Evolutionary conservation across 2,329 filamentous ascomycete species (phyloP).

Genomic region (Colletotrichum endophyticum): DNA sequence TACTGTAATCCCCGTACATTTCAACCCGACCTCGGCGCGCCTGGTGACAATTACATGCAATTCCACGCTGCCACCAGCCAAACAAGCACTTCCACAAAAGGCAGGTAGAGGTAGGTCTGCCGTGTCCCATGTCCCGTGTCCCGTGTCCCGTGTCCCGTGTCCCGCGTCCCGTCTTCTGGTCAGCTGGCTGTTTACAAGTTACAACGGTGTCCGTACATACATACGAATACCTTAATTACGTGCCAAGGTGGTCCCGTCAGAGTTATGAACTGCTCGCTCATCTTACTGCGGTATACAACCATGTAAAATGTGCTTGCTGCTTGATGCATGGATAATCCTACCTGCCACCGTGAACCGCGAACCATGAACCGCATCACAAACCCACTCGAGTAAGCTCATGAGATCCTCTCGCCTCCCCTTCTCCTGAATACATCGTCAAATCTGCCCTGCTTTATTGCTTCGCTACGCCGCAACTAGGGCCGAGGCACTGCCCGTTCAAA

Average conservation of each 20-base stretch:
- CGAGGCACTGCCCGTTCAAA: conserved; percentile 1
- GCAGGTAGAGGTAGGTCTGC: neutral
- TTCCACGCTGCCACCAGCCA: neutral
- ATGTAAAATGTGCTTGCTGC: neutral
- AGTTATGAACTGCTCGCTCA: neutral
- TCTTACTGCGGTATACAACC: neutral
- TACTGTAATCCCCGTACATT: neutral
- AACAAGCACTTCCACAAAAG: neutral
- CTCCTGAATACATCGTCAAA: neutral
- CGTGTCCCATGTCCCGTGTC: no score
- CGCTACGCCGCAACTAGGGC: conserved; percentile 4
- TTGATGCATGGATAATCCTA: neutral
- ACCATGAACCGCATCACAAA: neutral
- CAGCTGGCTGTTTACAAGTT: neutral
- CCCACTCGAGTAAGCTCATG: neutral
- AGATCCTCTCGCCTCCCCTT: neutral
- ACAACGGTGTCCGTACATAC: neutral
- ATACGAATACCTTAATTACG: no score
- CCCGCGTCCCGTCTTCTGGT: neutral
- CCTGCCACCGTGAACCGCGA: neutral
- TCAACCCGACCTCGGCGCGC: neutral
- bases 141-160: neutral
- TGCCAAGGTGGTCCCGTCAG: neutral
- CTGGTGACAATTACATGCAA: neutral
- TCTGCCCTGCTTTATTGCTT: neutral